Evolutionary conservation across 176 grass and related monocot genomes (phyloP).

Genomic region (Zea luxurians): DNA sequence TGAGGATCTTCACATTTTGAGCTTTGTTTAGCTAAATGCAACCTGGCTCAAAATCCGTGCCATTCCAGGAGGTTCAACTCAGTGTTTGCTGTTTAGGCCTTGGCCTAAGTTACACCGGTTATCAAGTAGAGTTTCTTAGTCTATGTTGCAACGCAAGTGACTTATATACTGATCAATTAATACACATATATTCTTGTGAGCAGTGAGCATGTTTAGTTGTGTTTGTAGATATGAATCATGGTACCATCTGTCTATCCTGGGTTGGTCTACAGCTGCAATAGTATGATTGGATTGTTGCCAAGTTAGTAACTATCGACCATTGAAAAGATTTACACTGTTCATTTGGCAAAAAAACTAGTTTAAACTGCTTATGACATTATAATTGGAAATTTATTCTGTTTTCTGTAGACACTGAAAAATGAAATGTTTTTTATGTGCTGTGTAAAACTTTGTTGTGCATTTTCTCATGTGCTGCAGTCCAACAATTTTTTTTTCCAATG

Average conservation of each 20-base stretch:
- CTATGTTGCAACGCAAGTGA: neutral
- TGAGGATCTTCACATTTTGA: slow-evolving; percentile 5
- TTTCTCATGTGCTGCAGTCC: slow-evolving; percentile 24
- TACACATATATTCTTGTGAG: neutral
- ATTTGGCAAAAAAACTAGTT: neutral
- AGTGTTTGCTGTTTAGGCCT: neutral
- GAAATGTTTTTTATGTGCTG: slow-evolving; percentile 23
- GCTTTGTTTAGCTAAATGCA: slow-evolving; percentile 25
- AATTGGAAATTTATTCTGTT: slow-evolving; percentile 1
- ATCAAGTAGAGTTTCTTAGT: slow-evolving; percentile 7
- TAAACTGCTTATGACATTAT: neutral
- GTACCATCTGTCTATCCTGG: neutral
- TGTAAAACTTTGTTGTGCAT: neutral
- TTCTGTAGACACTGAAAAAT: neutral
- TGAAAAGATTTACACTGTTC: neutral
- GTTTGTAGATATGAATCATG: neutral
- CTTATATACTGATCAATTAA: neutral
- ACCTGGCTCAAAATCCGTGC: neutral
- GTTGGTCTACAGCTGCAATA: neutral
- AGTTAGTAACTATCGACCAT: neutral
- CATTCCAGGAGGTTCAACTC: neutral
- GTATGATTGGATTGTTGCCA: neutral
- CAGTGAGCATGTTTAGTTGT: neutral
- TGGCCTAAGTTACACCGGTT: neutral
- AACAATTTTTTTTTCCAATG: neutral